Evolutionary conservation across 306 rosid genomes (phyloP), one percentile per base, ranked within the genome.

Genomic region (Vigna radiata): DNA sequence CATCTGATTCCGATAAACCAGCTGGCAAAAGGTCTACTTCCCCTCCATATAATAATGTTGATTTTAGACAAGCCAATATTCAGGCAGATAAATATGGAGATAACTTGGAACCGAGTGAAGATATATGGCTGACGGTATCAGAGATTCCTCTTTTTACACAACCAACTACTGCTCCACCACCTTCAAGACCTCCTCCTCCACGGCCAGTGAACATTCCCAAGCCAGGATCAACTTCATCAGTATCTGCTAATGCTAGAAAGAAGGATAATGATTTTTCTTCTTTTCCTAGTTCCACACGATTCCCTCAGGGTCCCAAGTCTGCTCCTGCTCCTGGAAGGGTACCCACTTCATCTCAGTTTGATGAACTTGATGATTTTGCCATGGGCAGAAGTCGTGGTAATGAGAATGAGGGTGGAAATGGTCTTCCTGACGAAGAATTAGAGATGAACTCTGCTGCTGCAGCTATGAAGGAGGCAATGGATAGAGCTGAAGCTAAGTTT

Each of bases 381-480:
- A 79, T 72, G 86, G 94, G 89, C 10, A 81, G 85, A 79, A 85
- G 73, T 81, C 91, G 3, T 70, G 83, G 74, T 72, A 84, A 84
- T 85, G 87, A 85, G 76, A 88, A 76, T 74, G 97, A 81, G 48
- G 84, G 73, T 48, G 87, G 73, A 73, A 86, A 89, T 82, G 90
- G 91, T 75, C 81, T 84, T 83, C 79, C 86, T 23, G 87, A 87
- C 66, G 97, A 96, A 79, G 98, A 96, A 66, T 73, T 84, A 60
- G 97, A 88, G 86, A 91, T 80, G 91, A 92, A 96, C 86, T 88
- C 96, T n/a, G 99, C 88, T 67, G 97, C 98, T 68, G 99, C 92
- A 11, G 99, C 99, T 65, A 90, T 96, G 97, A 95, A 92, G 86
- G 99, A 96, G 84, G 96, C 98, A 62, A 91, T 96, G 99, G 98